These are phyloP conservation scores for Artemisia argyi DNA, from an alignment of 129 eudicot species.

Conservation along the genomic window DNA sequence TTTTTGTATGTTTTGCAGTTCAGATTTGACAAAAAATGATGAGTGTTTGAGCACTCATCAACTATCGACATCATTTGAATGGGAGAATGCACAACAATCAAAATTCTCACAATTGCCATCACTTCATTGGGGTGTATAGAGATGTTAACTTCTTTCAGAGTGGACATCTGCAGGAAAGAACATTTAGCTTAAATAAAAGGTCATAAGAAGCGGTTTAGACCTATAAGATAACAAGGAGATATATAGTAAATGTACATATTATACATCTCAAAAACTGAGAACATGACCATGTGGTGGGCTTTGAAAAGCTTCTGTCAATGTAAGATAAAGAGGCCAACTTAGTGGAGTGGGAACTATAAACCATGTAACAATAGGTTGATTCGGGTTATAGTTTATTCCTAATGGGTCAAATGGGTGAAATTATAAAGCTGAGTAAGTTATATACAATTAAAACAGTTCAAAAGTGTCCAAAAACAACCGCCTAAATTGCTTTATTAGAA, in stretches of 20 bases:
- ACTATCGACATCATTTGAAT: background rate
- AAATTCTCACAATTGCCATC: conserved; percentile 48
- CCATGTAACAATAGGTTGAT: background rate
- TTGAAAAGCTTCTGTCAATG: background rate
- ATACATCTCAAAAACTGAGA: background rate
- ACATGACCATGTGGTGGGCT: conserved; percentile 2
- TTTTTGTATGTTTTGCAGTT: too few species aligned
- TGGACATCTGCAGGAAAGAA: conserved; percentile 35
- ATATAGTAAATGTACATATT: background rate
- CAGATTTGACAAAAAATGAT: too few species aligned
- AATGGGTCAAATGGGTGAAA: background rate
- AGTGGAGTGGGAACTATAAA: background rate
- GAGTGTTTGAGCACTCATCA: too few species aligned
- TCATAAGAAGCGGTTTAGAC: background rate
- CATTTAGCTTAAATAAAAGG: background rate
- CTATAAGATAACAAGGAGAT: background rate
- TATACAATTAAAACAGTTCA: background rate
- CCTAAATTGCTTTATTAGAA: background rate
- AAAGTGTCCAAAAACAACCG: conserved; percentile 4
- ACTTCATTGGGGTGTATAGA: conserved; percentile 48
- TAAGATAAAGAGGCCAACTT: too few species aligned
- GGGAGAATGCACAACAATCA: background rate
- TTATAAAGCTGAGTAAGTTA: too few species aligned
- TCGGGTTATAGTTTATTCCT: background rate
- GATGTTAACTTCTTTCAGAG: conserved; percentile 43